Percentiles rank a stretch among this genome's conserved stretches.
Conservation (phyloP, 371 early-diverging fungal genomes). For the Apophysomyces elegans region DNA sequence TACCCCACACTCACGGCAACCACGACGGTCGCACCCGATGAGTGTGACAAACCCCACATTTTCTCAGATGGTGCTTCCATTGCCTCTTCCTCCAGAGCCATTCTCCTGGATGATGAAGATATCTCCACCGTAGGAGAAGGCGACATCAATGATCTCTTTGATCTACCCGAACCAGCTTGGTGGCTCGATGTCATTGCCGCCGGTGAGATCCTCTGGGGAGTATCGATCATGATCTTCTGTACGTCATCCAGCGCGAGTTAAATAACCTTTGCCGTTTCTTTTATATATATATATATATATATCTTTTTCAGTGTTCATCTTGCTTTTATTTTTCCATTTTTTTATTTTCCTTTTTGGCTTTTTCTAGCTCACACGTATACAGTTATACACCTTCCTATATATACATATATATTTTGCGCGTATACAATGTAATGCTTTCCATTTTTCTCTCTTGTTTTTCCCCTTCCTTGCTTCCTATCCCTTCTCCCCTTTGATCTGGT, state of each 20-base stretch:
- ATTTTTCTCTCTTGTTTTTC: not conserved
- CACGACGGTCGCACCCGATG: constrained; percentile 15
- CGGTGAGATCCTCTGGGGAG: constrained; percentile 40
- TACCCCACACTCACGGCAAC: constrained; percentile 22
- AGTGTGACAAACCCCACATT: constrained; percentile 5
- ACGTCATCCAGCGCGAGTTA: constrained; percentile 13
- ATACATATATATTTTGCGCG: no score
- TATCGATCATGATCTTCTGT: constrained; percentile 43
- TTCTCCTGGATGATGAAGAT: constrained; percentile 24
- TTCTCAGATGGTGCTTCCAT: not conserved
- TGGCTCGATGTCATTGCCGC: constrained; percentile 34
- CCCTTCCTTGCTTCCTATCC: not conserved
- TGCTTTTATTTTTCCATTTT: not conserved
- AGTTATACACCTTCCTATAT: no score
- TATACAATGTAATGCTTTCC: no score
- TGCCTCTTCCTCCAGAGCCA: constrained; percentile 12
- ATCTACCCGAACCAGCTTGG: constrained; percentile 19
- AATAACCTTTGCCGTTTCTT: constrained; percentile 14
- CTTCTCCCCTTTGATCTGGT: not conserved
- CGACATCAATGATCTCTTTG: not conserved
- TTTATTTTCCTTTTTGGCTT: not conserved
- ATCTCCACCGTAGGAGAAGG: constrained; percentile 25
- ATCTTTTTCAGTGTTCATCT: not conserved
- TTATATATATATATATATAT: not conserved
- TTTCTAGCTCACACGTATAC: no score